Percentiles rank a stretch among this genome's conserved stretches.
Conservation (phyloP, 2,329 filamentous ascomycete genomes). For the Colletotrichum camelliae region DNA sequence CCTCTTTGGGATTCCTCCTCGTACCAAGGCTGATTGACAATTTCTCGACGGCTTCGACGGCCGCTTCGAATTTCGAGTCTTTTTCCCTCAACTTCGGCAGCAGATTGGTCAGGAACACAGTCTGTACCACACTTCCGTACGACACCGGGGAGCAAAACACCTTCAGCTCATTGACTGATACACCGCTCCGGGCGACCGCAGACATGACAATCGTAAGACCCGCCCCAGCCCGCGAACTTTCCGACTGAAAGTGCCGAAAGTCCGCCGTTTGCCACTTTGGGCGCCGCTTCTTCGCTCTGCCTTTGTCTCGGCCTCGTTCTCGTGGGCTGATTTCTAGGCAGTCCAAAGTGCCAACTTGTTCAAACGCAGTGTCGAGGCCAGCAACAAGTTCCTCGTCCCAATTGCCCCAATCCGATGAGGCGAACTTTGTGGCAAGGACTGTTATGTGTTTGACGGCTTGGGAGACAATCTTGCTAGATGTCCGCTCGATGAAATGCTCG, state of each 20-base stretch:
- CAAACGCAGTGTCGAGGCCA: neutral
- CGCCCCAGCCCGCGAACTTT: neutral
- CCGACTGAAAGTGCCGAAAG: neutral
- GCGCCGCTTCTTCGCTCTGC: neutral
- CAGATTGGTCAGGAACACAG: neutral
- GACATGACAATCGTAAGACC: neutral
- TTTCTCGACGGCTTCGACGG: neutral
- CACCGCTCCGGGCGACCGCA: neutral
- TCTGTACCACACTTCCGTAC: neutral
- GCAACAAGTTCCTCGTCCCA: neutral
- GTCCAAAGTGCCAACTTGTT: neutral
- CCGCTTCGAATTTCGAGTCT: neutral
- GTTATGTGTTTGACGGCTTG: neutral
- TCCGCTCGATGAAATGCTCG: neutral
- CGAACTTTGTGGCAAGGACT: neutral
- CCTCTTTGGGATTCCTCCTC: neutral
- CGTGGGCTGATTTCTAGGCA: neutral
- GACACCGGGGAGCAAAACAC: neutral
- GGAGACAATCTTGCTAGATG: neutral
- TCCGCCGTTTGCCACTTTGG: neutral
- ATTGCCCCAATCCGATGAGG: neutral
- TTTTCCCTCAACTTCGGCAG: neutral
- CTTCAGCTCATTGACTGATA: neutral
- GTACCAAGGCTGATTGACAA: neutral
- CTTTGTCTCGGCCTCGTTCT: neutral